Evolutionary conservation across 2,329 filamentous ascomycete genomes (phyloP).

Genomic region (Cladorrhinum sp.): DNA sequence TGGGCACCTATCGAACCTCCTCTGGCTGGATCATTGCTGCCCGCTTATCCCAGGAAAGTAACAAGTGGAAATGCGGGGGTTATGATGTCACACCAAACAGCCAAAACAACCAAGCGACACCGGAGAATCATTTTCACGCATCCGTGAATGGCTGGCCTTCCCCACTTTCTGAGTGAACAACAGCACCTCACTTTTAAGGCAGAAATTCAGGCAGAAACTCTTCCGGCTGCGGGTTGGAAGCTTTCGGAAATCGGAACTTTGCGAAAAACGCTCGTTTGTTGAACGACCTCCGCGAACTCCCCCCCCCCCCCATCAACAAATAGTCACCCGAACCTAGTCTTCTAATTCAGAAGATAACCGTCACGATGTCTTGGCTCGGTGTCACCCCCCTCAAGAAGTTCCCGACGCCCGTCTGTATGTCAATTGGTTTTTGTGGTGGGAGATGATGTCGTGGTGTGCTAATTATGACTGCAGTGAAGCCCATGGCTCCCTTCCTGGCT

Average conservation of each 20-base stretch:
- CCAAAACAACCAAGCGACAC: not conserved
- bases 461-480: constrained; percentile 62
- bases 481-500: constrained; percentile 89
- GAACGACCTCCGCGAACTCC: constrained; percentile 23
- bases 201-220: not conserved
- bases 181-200: constrained; percentile 22
- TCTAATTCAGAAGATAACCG: constrained; percentile 37
- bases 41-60: not conserved
- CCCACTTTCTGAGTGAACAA: not conserved
- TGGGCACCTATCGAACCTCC: not conserved
- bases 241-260: constrained; percentile 26
- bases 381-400: constrained; percentile 70
- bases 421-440: constrained; percentile 32
- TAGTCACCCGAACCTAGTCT: constrained; percentile 32
- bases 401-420: constrained; percentile 73
- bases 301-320: constrained; percentile 19
- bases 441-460: constrained; percentile 11
- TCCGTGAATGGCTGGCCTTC: not conserved
- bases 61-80: constrained; percentile 1
- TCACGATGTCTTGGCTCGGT: constrained; percentile 74
- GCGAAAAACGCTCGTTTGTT: constrained; percentile 32
- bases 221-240: constrained; percentile 12
- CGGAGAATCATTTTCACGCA: constrained; percentile 24
- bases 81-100: constrained; percentile 11
- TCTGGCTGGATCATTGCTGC: not conserved